Percentiles rank a stretch among this genome's conserved stretches.
Evolutionary conservation across 495 filamentous ascomycete species (phyloP).

Genomic region (Penicillium cataractarum): DNA sequence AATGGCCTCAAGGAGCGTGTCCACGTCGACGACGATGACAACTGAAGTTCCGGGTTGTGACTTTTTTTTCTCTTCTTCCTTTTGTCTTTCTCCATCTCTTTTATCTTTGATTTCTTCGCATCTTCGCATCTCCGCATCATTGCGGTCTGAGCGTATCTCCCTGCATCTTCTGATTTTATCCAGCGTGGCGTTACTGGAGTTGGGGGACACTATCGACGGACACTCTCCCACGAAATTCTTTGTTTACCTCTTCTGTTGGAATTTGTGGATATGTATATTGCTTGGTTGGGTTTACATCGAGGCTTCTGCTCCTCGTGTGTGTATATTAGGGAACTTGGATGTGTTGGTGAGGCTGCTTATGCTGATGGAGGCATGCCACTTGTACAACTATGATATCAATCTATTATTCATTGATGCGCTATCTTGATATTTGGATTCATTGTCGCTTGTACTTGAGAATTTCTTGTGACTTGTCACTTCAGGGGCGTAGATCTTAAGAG

Average conservation of each 20-base stretch:
- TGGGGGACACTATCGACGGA: conserved; percentile 25
- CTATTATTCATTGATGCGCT: background rate
- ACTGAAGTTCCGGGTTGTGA: conserved; percentile 21
- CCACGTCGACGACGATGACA: conserved; percentile 36
- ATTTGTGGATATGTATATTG: conserved; percentile 5
- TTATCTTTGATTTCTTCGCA: background rate
- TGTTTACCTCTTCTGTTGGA: conserved; percentile 3
- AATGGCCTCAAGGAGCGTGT: conserved; percentile 31
- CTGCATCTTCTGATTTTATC: conserved; percentile 22
- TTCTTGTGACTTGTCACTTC: background rate
- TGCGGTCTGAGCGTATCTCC: conserved; percentile 3
- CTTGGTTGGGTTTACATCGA: background rate
- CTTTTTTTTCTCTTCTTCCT: conserved; percentile 16
- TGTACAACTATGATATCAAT: conserved; percentile 1
- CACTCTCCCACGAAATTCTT: conserved; percentile 31
- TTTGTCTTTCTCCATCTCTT: background rate
- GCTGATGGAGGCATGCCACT: background rate
- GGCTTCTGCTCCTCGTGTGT: background rate
- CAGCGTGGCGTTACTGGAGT: conserved; percentile 46
- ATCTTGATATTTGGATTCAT: too few species aligned
- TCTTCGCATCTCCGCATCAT: conserved; percentile 1
- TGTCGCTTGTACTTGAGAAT: background rate
- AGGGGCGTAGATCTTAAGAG: background rate
- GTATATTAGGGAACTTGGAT: conserved; percentile 8
- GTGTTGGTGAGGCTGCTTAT: background rate